Conservation (phyloP, 1,139 yeast species). For the Spathaspora sp. region DNA sequence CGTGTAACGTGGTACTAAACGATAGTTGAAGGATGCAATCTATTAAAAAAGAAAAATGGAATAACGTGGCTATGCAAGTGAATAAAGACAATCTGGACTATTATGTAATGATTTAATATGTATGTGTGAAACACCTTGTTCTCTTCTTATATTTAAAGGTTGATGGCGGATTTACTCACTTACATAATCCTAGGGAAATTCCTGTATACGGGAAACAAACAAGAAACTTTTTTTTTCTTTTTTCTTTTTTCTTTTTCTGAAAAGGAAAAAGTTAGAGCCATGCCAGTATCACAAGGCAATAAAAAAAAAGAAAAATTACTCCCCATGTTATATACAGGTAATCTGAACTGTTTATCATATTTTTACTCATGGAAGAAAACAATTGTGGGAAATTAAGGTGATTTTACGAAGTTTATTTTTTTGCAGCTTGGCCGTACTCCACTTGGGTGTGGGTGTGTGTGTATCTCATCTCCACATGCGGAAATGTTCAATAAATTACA, state of each 20-base stretch:
- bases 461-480: no score
- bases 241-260: no score
- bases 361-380: not conserved
- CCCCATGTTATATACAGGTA: not conserved
- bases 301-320: not conserved
- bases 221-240: not conserved
- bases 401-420: not conserved
- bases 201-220: not conserved
- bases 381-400: not conserved
- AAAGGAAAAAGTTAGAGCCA: not conserved
- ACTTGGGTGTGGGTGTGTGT: no score
- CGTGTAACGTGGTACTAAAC: no score
- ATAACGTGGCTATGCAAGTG: not conserved
- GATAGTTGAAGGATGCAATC: not conserved
- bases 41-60: not conserved
- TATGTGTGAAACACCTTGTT: no score
- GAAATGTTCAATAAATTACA: no score
- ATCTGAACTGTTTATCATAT: not conserved
- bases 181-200: not conserved
- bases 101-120: not conserved
- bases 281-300: constrained; percentile 3
- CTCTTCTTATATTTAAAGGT: not conserved
- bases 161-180: not conserved
- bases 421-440: not conserved
- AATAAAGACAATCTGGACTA: not conserved